These are phyloP conservation scores for Vitis hybrid DNA, from an alignment of 177 flowering plant genomes.

Conservation along the genomic window DNA sequence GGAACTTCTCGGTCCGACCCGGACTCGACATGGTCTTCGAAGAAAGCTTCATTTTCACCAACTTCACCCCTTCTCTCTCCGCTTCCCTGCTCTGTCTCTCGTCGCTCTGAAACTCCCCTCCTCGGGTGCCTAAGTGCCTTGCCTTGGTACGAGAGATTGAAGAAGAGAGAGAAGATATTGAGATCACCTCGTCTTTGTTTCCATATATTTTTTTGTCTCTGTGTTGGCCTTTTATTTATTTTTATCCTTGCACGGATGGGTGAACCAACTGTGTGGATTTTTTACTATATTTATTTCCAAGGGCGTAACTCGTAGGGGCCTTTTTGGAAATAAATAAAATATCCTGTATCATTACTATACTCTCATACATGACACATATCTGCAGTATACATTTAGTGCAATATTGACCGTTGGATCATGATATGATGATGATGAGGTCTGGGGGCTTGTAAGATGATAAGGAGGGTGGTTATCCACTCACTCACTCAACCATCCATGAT, in stretches of 20 bases:
- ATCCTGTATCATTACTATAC: neutral
- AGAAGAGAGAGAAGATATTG: neutral
- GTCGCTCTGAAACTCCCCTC: neutral
- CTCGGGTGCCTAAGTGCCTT: neutral
- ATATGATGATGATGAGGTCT: neutral
- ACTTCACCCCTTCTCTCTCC: neutral
- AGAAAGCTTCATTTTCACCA: slow-evolving; percentile 35
- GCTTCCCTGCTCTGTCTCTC: neutral
- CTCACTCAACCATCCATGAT: slow-evolving; percentile 4
- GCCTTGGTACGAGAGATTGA: neutral
- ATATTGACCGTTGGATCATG: slow-evolving; percentile 6
- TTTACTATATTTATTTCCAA: neutral
- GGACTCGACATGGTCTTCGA: slow-evolving; percentile 70
- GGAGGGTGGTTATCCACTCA: too few relatives aligned
- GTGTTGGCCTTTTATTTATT: neutral
- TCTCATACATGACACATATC: neutral
- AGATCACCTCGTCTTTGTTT: slow-evolving; percentile 1
- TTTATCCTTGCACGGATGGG: slow-evolving; percentile 20
- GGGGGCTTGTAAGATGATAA: neutral
- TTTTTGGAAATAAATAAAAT: slow-evolving; percentile 1
- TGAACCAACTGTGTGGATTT: slow-evolving; percentile 18
- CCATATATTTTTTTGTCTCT: neutral
- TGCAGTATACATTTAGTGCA: neutral
- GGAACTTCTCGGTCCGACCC: slow-evolving; percentile 57
- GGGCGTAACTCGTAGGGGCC: slow-evolving; percentile 8